These are phyloP conservation scores for Akanthomyces muscarius DNA, from an alignment of 2,329 filamentous ascomycete genomes.

Conservation along the genomic window DNA sequence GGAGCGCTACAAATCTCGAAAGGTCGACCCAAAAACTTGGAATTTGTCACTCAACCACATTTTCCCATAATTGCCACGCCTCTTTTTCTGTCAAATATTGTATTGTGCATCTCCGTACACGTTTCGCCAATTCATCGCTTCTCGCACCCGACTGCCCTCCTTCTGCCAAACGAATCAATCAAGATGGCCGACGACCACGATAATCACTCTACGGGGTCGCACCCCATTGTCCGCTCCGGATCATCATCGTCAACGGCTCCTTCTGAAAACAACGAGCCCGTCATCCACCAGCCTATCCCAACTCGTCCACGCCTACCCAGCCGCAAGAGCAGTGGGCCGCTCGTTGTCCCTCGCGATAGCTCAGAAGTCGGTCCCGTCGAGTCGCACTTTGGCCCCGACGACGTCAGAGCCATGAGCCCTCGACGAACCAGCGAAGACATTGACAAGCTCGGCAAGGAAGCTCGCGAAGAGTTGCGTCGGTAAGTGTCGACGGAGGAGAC, in stretches of 20 bases:
- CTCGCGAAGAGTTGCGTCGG: slow-evolving; percentile 62
- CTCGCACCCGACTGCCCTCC: not conserved
- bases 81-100: not conserved
- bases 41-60: too few species aligned
- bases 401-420: slow-evolving; percentile 92
- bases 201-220: slow-evolving; percentile 21
- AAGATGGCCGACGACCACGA: slow-evolving; percentile 24
- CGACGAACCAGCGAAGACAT: slow-evolving; percentile 86
- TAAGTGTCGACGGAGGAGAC: slow-evolving; percentile 28
- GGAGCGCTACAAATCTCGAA: not conserved
- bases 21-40: too few species aligned
- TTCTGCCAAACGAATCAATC: not conserved
- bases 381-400: slow-evolving; percentile 75
- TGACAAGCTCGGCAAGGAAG: slow-evolving; percentile 79
- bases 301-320: slow-evolving; percentile 65
- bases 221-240: slow-evolving; percentile 37
- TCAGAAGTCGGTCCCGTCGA: slow-evolving; percentile 69
- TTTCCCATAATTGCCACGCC: not conserved
- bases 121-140: not conserved
- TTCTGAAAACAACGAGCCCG: slow-evolving; percentile 34
- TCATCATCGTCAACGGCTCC: slow-evolving; percentile 32
- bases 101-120: not conserved
- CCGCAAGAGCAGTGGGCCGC: slow-evolving; percentile 75
- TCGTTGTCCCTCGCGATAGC: slow-evolving; percentile 75
- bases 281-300: slow-evolving; percentile 49